Evolutionary conservation across 352 stramenopile genomes (phyloP), one percentile per base, ranked within the genome.

Genomic region (Globisporangium okanoganense): DNA sequence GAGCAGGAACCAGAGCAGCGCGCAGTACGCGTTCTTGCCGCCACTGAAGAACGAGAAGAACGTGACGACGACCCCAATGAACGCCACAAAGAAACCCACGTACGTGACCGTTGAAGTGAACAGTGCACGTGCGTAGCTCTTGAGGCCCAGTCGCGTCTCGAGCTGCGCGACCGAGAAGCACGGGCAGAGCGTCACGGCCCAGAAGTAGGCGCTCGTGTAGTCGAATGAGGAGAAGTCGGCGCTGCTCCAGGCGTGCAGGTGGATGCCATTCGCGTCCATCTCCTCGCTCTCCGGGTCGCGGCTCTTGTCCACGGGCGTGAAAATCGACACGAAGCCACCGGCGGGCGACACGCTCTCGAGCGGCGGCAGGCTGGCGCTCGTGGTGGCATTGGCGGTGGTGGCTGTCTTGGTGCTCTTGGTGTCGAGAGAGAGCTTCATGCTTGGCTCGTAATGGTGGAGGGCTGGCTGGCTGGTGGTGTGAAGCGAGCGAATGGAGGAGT

Each of bases 81-180:
- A 52, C 2, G 16, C 20, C 7, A 27, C 40, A 5, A 54, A 33
- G n/a, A 62, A 62, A n/a, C 56, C 56, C 13, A n/a, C 22, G 45
- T 54, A 62, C 20, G 27, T 25, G 24, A 29, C 22, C n/a, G 13
- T 12, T 5, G 41, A 13, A 1, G 45, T 47, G 13, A 13, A 12
- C 18, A 62, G 33, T 18, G 56, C 56, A 16, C 12, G 14, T 10
- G 56, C 43, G 10, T 54, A 62, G 18, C 41, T 43, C 22, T 36
- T 54, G 56, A 62, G 41, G 2, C 43, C 56, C 27, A 62, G 44
- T 5, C 56, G 56, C 7, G 27, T 25, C 43, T 62, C 56, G 13
- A 62, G 22, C 31, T 62, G 56, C 29, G 56, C 56, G 45, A 62
- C 29, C 18, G 56, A n/a, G n/a, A 62, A 54, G 56, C 56, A 62